A percentile compares a stretch with the other conserved stretches of the same genome.
Evolutionary conservation across 2,329 filamentous ascomycete genomes (phyloP).

Genomic region (Ceratocystis smalleyi): DNA sequence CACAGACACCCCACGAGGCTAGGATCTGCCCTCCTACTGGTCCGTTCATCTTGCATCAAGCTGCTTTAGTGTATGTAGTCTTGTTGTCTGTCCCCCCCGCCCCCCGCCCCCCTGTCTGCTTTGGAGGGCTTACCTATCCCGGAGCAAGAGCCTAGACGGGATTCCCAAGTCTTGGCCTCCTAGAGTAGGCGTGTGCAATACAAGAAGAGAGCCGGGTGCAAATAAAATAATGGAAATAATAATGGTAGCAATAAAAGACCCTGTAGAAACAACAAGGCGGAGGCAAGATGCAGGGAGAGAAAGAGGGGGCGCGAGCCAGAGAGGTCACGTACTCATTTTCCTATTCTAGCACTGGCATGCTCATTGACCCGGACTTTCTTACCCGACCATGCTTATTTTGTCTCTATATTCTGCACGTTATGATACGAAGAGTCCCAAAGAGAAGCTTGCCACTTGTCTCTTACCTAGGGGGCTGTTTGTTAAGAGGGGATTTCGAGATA

Average conservation of each 20-base stretch:
- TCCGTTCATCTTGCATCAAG: neutral
- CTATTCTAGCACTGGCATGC: neutral
- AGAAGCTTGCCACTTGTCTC: neutral
- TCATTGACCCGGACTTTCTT: neutral
- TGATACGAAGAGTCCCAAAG: neutral
- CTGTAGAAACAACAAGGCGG: neutral
- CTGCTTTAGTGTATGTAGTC: neutral
- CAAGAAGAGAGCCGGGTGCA: neutral
- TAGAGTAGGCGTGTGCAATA: neutral
- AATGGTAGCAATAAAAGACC: neutral
- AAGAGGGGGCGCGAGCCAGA: neutral
- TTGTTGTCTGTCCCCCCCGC: neutral
- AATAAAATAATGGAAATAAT: neutral
- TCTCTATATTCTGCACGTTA: neutral
- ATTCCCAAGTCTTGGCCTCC: slow-evolving; percentile 1
- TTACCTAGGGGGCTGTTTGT: neutral
- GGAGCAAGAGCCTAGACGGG: neutral
- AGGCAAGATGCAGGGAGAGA: neutral
- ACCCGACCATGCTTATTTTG: neutral
- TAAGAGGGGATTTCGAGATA: neutral
- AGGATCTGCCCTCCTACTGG: neutral
- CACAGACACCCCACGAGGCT: slow-evolving; percentile 2
- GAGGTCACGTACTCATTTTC: neutral
- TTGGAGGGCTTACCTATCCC: neutral
- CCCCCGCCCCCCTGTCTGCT: neutral